Percentiles rank a stretch among this genome's conserved stretches.
These are phyloP conservation scores for Diutina pseudorugosa DNA, from an alignment of 1,139 yeast species.

Conservation along the genomic window DNA sequence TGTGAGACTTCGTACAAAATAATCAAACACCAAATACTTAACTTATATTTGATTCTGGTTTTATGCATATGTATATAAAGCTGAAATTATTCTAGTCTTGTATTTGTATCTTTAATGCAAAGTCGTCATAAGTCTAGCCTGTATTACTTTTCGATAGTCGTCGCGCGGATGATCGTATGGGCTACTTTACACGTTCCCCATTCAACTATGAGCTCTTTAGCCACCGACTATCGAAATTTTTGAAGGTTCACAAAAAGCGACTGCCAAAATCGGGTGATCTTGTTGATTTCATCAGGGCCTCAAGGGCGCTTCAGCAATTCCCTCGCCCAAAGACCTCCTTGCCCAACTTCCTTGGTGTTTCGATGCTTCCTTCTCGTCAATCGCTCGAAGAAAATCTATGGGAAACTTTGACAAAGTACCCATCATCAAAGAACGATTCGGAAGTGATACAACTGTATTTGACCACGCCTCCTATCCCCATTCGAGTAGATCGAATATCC, in stretches of 20 bases:
- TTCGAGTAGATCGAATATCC: conserved; percentile 11
- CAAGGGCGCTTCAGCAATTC: neutral
- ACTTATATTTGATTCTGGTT: too few relatives aligned
- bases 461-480: conserved; percentile 14
- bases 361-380: neutral
- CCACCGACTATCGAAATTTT: neutral
- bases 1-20: too few relatives aligned
- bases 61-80: too few relatives aligned
- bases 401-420: neutral
- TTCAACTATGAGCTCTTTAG: neutral
- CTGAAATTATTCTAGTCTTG: too few relatives aligned
- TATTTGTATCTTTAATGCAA: too few relatives aligned
- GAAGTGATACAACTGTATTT: neutral
- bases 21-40: too few relatives aligned
- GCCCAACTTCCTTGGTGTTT: neutral
- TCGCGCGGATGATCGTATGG: neutral
- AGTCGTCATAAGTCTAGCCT: too few relatives aligned
- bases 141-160: too few relatives aligned
- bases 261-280: neutral
- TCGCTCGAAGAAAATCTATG: neutral
- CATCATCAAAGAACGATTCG: neutral
- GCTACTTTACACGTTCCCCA: neutral
- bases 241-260: neutral
- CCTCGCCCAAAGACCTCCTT: neutral
- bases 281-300: neutral